Evolutionary conservation across 306 rosid genomes (phyloP).

Genomic region (Parietaria judaica): DNA sequence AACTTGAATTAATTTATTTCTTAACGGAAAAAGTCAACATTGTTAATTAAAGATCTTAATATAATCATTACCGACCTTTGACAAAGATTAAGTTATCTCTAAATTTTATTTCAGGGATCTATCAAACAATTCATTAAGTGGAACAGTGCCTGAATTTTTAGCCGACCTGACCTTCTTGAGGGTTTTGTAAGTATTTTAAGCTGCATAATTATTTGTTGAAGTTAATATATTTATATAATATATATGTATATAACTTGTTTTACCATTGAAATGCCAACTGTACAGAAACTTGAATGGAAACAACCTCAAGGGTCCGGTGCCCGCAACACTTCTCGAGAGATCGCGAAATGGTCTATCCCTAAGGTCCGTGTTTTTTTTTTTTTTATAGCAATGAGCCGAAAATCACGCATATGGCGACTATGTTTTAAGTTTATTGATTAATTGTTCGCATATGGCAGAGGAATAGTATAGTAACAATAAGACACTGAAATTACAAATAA

Average conservation of each 20-base stretch:
- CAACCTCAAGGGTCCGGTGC: constrained; percentile 30
- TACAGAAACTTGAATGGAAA: constrained; percentile 31
- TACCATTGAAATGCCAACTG: neutral
- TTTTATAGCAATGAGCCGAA: too few relatives aligned
- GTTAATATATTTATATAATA: neutral
- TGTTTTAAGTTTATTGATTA: too few relatives aligned
- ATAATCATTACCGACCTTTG: neutral
- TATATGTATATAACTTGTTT: neutral
- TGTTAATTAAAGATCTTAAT: neutral
- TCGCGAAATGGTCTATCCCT: constrained; percentile 17
- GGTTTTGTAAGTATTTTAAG: constrained; percentile 28
- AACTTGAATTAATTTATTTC: neutral
- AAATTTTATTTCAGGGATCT: constrained; percentile 29
- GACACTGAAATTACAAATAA: too few relatives aligned
- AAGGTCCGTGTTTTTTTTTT: too few relatives aligned
- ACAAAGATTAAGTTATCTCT: neutral
- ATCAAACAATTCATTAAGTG: constrained; percentile 35
- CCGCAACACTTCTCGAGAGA: constrained; percentile 23
- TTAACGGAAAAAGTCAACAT: neutral
- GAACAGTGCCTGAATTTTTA: constrained; percentile 35
- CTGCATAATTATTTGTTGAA: neutral
- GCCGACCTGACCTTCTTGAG: constrained; percentile 22
- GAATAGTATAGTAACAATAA: too few relatives aligned
- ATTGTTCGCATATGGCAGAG: too few relatives aligned
- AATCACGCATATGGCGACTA: too few relatives aligned